phyloP scores from a whole-genome alignment of 2,329 filamentous ascomycete species.

The Microdochium bolleyi region DNA sequence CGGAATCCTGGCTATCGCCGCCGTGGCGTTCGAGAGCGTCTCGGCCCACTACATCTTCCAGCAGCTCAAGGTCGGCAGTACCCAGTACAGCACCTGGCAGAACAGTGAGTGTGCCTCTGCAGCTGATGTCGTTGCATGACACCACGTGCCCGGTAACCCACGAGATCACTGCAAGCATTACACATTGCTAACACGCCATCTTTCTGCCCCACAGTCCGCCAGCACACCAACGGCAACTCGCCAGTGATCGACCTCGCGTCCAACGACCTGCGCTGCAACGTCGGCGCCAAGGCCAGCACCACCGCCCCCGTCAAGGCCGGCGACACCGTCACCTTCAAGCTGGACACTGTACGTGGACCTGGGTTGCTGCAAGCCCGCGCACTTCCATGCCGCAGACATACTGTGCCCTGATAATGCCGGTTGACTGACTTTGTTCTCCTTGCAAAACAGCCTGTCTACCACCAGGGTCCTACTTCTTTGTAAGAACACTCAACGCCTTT shows the following conservation, averaged over 20 bases:
- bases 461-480: conserved; percentile 31
- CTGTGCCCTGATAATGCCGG: too few relatives aligned
- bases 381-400: not conserved
- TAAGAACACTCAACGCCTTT: conserved; percentile 10
- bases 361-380: too few relatives aligned
- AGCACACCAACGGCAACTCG: conserved; percentile 40
- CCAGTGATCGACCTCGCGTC: conserved; percentile 33
- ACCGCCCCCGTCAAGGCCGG: conserved; percentile 27
- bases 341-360: conserved; percentile 21
- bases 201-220: conserved; percentile 21
- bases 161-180: not conserved
- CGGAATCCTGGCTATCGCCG: conserved; percentile 18
- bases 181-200: not conserved
- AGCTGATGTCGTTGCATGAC: too few relatives aligned
- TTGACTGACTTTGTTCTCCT: too few relatives aligned
- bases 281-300: conserved; percentile 22
- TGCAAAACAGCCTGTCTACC: conserved; percentile 31
- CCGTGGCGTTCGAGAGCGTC: conserved; percentile 21
- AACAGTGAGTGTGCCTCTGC: conserved; percentile 21
- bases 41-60: conserved; percentile 34
- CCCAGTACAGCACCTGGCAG: conserved; percentile 24
- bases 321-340: conserved; percentile 27
- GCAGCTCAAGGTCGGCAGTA: conserved; percentile 22
- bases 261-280: conserved; percentile 33
- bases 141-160: too few relatives aligned